Conservation (phyloP, 441 rosid species). For the Eruca vesicaria region DNA sequence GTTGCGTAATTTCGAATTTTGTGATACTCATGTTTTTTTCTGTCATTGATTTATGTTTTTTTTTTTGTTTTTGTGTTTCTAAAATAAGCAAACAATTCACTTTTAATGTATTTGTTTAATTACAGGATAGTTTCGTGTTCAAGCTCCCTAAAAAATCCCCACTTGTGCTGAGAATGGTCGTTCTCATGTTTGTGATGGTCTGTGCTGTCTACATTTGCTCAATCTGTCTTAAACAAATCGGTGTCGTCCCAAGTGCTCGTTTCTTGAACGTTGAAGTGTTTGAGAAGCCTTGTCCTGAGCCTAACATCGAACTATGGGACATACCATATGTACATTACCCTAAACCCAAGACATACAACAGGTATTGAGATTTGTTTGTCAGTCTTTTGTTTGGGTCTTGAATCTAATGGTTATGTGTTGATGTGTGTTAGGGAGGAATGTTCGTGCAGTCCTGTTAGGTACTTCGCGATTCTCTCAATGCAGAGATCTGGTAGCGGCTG, state of each 20-base stretch:
- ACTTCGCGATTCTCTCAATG: slow-evolving; percentile 94
- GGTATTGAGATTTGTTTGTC: slow-evolving; percentile 39
- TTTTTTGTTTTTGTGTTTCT: slow-evolving; percentile 3
- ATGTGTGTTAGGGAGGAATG: slow-evolving; percentile 71
- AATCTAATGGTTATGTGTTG: slow-evolving; percentile 7
- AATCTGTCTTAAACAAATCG: slow-evolving; percentile 62
- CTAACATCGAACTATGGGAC: slow-evolving; percentile 82
- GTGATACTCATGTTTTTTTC: not conserved
- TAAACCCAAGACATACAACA: slow-evolving; percentile 68
- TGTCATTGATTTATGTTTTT: slow-evolving; percentile 3
- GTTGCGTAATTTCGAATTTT: not conserved
- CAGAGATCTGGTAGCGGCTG: slow-evolving; percentile 99
- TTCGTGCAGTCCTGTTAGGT: slow-evolving; percentile 81
- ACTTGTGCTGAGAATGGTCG: slow-evolving; percentile 59
- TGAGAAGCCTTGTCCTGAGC: slow-evolving; percentile 68
- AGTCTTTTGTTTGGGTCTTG: slow-evolving; percentile 10
- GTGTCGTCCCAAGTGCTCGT: slow-evolving; percentile 38
- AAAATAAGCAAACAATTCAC: not conserved
- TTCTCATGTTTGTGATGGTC: slow-evolving; percentile 58
- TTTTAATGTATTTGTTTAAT: not conserved
- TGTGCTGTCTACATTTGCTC: slow-evolving; percentile 72
- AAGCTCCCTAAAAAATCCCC: slow-evolving; percentile 74
- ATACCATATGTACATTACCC: slow-evolving; percentile 91
- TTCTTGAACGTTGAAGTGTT: slow-evolving; percentile 48
- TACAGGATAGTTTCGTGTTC: slow-evolving; percentile 55